Evolutionary conservation across 768 basidiomycete genomes (phyloP), one percentile per base, ranked within the genome.

Genomic region (Ephemerocybe angulata): DNA sequence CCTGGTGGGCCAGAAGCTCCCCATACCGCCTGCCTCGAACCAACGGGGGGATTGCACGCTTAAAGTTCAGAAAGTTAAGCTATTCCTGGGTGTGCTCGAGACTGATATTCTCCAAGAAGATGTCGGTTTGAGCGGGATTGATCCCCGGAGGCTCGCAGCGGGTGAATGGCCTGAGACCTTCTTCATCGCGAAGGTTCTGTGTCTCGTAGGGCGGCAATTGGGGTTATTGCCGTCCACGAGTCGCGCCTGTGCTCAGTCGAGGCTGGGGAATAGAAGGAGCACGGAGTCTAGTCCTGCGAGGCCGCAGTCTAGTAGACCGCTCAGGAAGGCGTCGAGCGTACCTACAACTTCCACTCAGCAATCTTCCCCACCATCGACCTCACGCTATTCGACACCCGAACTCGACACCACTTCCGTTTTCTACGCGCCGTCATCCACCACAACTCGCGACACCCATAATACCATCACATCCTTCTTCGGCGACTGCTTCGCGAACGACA

Each of bases 11-110:
- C 63, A 70, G 5, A 80, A 83, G 24, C 79, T 90, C 8, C 81
- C 83, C 4, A 41, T 55, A 1, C 2, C 72, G 83, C 69, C 24
- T 77, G 57, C 59, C 71, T 51, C 29, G 54, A 35, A 42, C 55
- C 43, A 48, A 46, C 46, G 33, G 50, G n/a, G 10, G 10, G 48
- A 46, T 62, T 67, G 50, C 58, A 54, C 1, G 71, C 28, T 74
- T 7, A 83, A 83, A 60, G 66, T 87, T 1, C 80, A 86, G 44
- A 81, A 80, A 29, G 85, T 87, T 76, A 88, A 90, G 61, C 74
- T 90, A 3, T 86, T 92, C 53, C 75, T 91, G 6, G 88, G 88
- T 1, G 80, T 89, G 5, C 74, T 91, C 5, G 85, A 88, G 57
- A 78, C 72, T 28, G 88, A 90, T 57, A 68, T 90, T 31, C 63